These are phyloP conservation scores for Dicorynia guianensis DNA, from an alignment of 306 rosid genomes.

Conservation along the genomic window DNA sequence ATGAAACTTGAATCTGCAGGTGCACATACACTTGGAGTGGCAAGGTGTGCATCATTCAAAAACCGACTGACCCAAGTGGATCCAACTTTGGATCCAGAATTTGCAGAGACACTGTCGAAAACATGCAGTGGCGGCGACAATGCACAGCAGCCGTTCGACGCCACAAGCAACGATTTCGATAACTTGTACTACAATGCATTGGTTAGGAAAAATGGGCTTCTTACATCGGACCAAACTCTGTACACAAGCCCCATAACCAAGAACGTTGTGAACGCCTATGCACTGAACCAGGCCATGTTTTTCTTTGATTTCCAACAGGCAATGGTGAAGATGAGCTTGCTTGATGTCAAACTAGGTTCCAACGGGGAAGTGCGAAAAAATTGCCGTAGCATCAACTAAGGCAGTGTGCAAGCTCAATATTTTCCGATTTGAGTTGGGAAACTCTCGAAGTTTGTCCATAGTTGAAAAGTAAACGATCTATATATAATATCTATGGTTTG, in stretches of 20 bases:
- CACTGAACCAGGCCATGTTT: conserved; percentile 70
- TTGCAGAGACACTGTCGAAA: conserved; percentile 57
- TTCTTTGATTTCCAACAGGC: conserved; percentile 77
- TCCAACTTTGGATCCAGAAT: conserved; percentile 53
- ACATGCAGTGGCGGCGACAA: conserved; percentile 72
- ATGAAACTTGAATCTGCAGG: conserved; percentile 45
- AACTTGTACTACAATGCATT: conserved; percentile 62
- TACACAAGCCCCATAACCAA: conserved; percentile 54
- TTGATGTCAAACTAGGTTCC: conserved; percentile 66
- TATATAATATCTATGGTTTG: too few relatives aligned
- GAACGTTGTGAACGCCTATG: conserved; percentile 63
- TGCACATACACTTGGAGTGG: conserved; percentile 85
- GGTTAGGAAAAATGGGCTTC: conserved; percentile 60
- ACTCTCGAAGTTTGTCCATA: background rate
- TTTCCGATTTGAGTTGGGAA: conserved; percentile 4
- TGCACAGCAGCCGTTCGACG: conserved; percentile 69
- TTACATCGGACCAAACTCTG: conserved; percentile 71
- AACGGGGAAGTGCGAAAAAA: conserved; percentile 63
- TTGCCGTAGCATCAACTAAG: conserved; percentile 67
- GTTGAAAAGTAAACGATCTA: too few relatives aligned
- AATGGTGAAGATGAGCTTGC: conserved; percentile 74
- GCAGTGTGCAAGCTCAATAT: background rate
- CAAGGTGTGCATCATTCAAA: conserved; percentile 79
- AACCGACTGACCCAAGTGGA: conserved; percentile 51
- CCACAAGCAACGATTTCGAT: conserved; percentile 66